These are phyloP conservation scores for Talaromyces sp. DNA, from an alignment of 2,329 filamentous ascomycete species.

Conservation along the genomic window DNA sequence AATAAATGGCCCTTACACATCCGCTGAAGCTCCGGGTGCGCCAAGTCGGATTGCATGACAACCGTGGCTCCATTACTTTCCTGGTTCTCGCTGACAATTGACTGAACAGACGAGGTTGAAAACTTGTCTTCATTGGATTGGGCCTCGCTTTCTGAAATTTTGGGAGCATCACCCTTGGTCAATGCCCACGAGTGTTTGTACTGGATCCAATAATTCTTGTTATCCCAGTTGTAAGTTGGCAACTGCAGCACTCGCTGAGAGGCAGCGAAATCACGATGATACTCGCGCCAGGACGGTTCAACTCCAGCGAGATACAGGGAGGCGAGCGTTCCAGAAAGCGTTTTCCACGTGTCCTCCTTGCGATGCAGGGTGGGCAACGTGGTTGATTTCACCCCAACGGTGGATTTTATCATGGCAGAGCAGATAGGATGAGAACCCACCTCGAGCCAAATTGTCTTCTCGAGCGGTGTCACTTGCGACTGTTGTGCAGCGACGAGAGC, in stretches of 20 bases:
- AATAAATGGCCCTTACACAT: neutral
- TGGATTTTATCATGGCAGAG: neutral
- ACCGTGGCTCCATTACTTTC: neutral
- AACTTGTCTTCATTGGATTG: neutral
- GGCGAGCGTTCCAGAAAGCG: neutral
- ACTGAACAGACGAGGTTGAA: neutral
- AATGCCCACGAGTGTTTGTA: conserved; percentile 4
- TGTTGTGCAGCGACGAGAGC: conserved; percentile 26
- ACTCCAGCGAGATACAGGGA: neutral
- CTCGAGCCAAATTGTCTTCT: conserved; percentile 37
- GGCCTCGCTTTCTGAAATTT: neutral
- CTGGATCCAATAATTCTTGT: conserved; percentile 23
- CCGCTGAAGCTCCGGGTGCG: neutral
- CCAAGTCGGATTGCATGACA: neutral
- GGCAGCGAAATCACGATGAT: conserved; percentile 52
- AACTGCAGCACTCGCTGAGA: conserved; percentile 18
- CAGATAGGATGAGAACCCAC: conserved; percentile 47
- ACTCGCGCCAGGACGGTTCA: conserved; percentile 63
- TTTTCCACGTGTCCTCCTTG: neutral
- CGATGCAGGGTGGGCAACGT: neutral
- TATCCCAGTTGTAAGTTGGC: conserved; percentile 21
- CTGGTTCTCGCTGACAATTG: neutral
- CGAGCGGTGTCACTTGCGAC: conserved; percentile 11
- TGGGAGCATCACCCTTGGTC: neutral
- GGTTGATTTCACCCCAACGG: neutral